Base-by-base conservation (phyloP, 75 land plant species). In the Isoetes taiwanensis region DNA sequence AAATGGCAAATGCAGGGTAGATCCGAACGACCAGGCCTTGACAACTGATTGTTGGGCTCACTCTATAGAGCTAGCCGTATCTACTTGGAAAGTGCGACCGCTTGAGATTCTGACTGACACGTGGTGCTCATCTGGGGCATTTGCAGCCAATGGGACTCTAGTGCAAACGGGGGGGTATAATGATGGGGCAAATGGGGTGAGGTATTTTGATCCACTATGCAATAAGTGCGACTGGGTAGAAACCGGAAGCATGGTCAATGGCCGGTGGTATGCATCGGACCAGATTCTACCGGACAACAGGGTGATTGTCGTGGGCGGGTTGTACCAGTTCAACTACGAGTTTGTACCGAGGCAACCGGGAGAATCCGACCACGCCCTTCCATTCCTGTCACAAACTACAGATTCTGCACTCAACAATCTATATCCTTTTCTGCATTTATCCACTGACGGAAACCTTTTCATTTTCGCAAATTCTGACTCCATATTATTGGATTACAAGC, bases 21-120 rank as follows among this genome's bases (percentile, higher is more conserved):
- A 82, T 66, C 42, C 38, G 1, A 35, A 56, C 25, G 75, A 84
- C 61, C 58, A 43, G 19, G 64, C 69, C 11, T 65, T 73, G 30
- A 80, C 59, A 10, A 61, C 39, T 16, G 84, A 80, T 41, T 84
- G 87, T 74, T 77, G 64, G 56, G 80, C 87, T 17, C 87, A 84
- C 63, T 80, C 84, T 21, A 69, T 71, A 39, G 66, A 74, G 25
- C 54, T 52, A 2, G 54, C 54, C 54, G 30, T 31, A 1, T 35
- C 52, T 24, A 34, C 33, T 9, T n/a, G n/a, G n/a, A n/a, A n/a
- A n/a, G 2, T 58, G n/a, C 32, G 64, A 11, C 52, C 69, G 2
- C 64, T 67, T n/a, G 37, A 32, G 34, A 34, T 67, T 10, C 34
- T 43, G 26, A 58, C 69, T 6, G 69, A 66, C 34, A 42, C 69